These are phyloP conservation scores for Melanogaster broomeanus DNA, from an alignment of 768 basidiomycete species.

Conservation along the genomic window DNA sequence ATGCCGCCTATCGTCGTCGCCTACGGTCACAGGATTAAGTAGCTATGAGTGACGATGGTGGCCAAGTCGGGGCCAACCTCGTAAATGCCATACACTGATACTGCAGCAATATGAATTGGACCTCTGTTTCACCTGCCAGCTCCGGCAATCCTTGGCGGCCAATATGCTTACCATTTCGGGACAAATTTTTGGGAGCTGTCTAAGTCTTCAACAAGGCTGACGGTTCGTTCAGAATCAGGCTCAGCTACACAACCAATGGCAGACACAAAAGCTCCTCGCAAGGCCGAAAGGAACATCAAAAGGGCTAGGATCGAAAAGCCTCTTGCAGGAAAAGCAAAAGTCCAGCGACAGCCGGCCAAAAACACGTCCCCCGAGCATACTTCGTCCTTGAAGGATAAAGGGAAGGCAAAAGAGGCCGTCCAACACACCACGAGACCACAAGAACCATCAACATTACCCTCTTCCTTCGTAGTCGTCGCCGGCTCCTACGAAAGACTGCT, in stretches of 20 bases:
- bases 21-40: neutral
- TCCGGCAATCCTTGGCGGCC: too few species aligned
- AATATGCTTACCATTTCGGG: too few species aligned
- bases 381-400: constrained; percentile 32
- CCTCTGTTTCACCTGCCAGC: too few species aligned
- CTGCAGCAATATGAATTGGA: too few species aligned
- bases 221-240: too few species aligned
- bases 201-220: neutral
- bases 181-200: constrained; percentile 10
- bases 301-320: constrained; percentile 25
- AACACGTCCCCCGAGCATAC: constrained; percentile 1
- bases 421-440: neutral
- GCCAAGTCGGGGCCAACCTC: too few species aligned
- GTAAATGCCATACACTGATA: too few species aligned
- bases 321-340: constrained; percentile 1
- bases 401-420: constrained; percentile 20
- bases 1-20: constrained; percentile 19
- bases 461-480: constrained; percentile 81
- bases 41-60: neutral
- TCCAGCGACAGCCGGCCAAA: constrained; percentile 1
- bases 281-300: constrained; percentile 22
- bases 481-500: constrained; percentile 97
- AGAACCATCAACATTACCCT: constrained; percentile 37
- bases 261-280: constrained; percentile 18
- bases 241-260: constrained; percentile 11